Conservation (phyloP, 306 rosid genomes). For the Quercus berberidifolia region DNA sequence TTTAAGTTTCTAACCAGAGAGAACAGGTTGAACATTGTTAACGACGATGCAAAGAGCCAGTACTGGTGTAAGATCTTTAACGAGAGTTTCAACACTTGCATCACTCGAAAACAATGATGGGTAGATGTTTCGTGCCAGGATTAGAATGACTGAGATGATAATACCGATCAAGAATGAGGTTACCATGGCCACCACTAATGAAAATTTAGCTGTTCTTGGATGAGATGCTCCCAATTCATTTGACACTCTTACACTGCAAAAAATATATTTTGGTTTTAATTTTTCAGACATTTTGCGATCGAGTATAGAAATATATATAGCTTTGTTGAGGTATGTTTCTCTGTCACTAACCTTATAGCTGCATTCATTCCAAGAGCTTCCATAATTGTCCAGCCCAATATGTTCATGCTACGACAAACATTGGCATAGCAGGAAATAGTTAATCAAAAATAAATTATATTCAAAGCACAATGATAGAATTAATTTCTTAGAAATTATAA, state of each 20-base stretch:
- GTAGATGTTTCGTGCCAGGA: conserved; percentile 28
- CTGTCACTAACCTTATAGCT: conserved; percentile 27
- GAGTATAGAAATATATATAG: not conserved
- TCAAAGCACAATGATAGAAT: not conserved
- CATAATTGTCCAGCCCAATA: conserved; percentile 74
- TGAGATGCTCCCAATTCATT: conserved; percentile 37
- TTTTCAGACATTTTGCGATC: not conserved
- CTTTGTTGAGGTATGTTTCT: conserved; percentile 27
- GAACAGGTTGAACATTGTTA: conserved; percentile 6
- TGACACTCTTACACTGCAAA: conserved; percentile 48
- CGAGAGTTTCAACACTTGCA: conserved; percentile 37
- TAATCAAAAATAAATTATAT: not conserved
- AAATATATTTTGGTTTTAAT: not conserved
- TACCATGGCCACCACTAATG: conserved; percentile 39
- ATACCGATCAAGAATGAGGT: conserved; percentile 14
- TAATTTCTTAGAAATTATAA: too few relatives aligned
- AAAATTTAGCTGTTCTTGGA: too few relatives aligned
- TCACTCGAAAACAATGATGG: conserved; percentile 55
- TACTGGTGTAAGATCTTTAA: conserved; percentile 6
- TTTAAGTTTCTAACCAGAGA: conserved; percentile 48
- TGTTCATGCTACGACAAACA: conserved; percentile 55
- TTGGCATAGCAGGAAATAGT: not conserved
- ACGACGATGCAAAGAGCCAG: too few relatives aligned
- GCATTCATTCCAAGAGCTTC: conserved; percentile 40
- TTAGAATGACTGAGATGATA: conserved; percentile 35